Percentiles rank a stretch among this genome's conserved stretches.
Conservation (phyloP, 768 basidiomycete species). For the Mycena venus region DNA sequence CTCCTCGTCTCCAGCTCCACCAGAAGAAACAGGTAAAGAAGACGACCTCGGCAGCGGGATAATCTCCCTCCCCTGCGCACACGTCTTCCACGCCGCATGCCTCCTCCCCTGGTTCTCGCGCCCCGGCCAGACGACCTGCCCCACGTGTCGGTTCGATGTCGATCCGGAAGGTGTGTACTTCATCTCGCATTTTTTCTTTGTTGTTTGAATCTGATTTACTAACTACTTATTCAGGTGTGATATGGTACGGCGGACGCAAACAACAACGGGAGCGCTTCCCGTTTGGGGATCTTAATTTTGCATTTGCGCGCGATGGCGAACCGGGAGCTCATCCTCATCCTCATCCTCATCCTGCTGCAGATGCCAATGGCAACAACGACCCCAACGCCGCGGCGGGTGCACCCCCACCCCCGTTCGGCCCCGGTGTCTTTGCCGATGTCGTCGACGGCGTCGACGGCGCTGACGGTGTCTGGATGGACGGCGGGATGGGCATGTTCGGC, state of each 20-base stretch:
- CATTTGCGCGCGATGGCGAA: not conserved
- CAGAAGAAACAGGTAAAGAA: constrained; percentile 33
- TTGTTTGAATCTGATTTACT: no score
- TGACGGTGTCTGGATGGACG: no score
- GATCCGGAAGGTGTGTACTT: constrained; percentile 89
- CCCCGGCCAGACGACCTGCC: constrained; percentile 84
- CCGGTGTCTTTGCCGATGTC: no score
- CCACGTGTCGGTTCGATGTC: constrained; percentile 86
- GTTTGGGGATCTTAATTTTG: not conserved
- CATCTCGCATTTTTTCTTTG: no score
- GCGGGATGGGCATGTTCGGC: no score
- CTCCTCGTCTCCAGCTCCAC: constrained; percentile 4
- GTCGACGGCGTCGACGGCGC: no score
- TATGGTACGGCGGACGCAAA: constrained; percentile 33
- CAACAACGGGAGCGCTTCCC: not conserved
- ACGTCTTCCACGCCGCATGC: constrained; percentile 85
- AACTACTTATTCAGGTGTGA: no score
- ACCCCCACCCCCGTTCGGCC: no score
- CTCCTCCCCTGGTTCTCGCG: constrained; percentile 87
- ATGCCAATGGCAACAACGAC: no score
- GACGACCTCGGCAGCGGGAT: constrained; percentile 53
- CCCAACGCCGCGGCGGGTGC: no score
- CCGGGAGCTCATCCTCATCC: no score
- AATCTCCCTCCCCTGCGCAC: constrained; percentile 82
- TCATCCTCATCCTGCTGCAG: no score